Conservation (phyloP, 2,329 filamentous ascomycete genomes). For the Pezicula neosporulosa region DNA sequence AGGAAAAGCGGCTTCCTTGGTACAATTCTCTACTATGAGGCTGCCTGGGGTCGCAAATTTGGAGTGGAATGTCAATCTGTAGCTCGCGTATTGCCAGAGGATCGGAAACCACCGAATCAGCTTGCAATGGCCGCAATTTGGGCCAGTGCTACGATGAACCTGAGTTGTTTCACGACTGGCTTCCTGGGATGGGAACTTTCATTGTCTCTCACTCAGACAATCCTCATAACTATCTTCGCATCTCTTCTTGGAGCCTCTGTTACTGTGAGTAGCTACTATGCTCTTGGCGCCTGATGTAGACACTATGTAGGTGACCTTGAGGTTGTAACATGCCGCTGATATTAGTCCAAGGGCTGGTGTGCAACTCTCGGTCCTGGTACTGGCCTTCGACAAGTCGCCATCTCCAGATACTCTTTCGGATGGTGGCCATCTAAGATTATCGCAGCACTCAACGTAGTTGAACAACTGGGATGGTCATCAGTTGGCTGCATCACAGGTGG, state of each 20-base stretch:
- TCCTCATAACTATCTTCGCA: constrained; percentile 42
- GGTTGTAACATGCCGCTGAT: neutral
- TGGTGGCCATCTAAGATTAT: constrained; percentile 49
- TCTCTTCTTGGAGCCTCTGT: constrained; percentile 40
- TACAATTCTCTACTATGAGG: constrained; percentile 38
- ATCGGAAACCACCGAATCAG: constrained; percentile 36
- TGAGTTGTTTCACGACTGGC: constrained; percentile 47
- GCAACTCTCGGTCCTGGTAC: constrained; percentile 47
- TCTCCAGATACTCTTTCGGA: constrained; percentile 45
- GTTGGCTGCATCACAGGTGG: constrained; percentile 21
- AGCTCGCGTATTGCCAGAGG: constrained; percentile 40
- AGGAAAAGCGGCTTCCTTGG: constrained; percentile 26
- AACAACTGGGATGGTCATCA: constrained; percentile 19
- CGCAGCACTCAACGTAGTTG: constrained; percentile 34
- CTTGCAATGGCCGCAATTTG: constrained; percentile 49
- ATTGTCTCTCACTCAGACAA: constrained; percentile 38
- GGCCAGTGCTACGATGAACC: constrained; percentile 48
- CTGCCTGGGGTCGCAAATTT: constrained; percentile 39
- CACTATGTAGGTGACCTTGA: neutral
- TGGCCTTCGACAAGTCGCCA: constrained; percentile 47
- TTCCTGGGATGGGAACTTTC: constrained; percentile 48
- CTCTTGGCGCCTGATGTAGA: neutral
- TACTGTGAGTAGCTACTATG: constrained; percentile 23
- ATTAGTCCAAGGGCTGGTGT: constrained; percentile 35
- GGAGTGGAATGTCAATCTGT: constrained; percentile 47